Conservation (phyloP, 2,329 filamentous ascomycete species). For the Didymella glomerata region DNA sequence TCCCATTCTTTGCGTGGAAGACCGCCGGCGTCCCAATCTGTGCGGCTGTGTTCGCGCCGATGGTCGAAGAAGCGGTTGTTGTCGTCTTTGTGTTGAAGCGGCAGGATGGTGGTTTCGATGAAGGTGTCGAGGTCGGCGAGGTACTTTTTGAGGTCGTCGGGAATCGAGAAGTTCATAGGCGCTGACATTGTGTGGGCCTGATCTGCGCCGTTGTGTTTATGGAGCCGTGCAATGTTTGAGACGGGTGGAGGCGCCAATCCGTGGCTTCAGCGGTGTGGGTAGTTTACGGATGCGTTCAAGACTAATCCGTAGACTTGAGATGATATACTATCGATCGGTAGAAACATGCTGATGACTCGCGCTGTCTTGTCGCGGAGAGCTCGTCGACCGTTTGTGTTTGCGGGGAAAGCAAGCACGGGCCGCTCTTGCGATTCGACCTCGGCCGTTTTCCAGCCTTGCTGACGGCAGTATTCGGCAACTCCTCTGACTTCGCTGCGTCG, state of each 20-base stretch:
- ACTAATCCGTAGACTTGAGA: neutral
- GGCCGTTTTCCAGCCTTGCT: conserved; percentile 5
- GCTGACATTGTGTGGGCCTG: conserved; percentile 6
- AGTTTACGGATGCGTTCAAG: neutral
- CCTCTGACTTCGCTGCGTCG: neutral
- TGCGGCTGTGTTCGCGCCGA: conserved; percentile 68
- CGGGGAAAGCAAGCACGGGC: conserved; percentile 17
- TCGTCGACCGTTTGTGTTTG: conserved; percentile 8
- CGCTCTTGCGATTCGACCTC: conserved; percentile 11
- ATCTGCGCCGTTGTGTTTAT: neutral
- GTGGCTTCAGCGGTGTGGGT: conserved; percentile 21
- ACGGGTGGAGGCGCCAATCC: neutral
- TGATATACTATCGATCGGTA: conserved; percentile 28
- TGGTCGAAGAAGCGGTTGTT: conserved; percentile 73
- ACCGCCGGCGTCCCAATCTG: conserved; percentile 66
- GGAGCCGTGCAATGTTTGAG: neutral
- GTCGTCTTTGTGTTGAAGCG: conserved; percentile 64
- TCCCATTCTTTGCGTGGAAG: conserved; percentile 69
- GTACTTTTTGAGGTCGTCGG: conserved; percentile 59
- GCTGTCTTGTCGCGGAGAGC: conserved; percentile 17
- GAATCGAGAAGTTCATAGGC: conserved; percentile 60
- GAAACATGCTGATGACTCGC: conserved; percentile 45
- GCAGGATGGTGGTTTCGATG: conserved; percentile 63
- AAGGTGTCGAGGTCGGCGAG: conserved; percentile 64
- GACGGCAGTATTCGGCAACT: conserved; percentile 15